A percentile compares a stretch with the other conserved stretches of the same genome.
phyloP scores from a whole-genome alignment of 2,329 filamentous ascomycete species.

The Aspergillus sp. region DNA sequence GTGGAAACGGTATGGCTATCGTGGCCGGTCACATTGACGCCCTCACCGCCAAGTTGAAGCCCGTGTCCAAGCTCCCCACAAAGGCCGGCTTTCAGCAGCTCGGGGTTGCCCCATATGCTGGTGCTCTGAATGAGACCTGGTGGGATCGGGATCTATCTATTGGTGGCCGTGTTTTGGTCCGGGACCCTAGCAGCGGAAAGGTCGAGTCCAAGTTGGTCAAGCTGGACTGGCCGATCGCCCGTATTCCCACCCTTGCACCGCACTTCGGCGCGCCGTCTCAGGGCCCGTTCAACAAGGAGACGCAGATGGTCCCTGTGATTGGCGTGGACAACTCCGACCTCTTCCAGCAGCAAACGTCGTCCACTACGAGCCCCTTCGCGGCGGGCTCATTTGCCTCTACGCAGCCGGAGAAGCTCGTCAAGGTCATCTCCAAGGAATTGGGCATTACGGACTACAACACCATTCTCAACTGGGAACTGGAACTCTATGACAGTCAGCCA shows the following conservation, averaged over 20 bases:
- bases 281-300: slow-evolving; percentile 79
- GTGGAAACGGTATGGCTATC: slow-evolving; percentile 84
- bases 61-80: slow-evolving; percentile 78
- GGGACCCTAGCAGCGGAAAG: slow-evolving; percentile 70
- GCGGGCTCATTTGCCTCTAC: slow-evolving; percentile 74
- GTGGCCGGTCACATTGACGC: slow-evolving; percentile 93
- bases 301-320: slow-evolving; percentile 90
- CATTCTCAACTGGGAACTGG: slow-evolving; percentile 95
- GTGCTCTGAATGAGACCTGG: slow-evolving; percentile 85
- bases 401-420: slow-evolving; percentile 82
- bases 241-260: slow-evolving; percentile 86
- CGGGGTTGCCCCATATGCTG: slow-evolving; percentile 89
- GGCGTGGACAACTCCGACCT: slow-evolving; percentile 75
- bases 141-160: slow-evolving; percentile 95
- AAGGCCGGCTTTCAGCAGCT: slow-evolving; percentile 86
- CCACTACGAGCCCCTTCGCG: slow-evolving; percentile 32
- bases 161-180: slow-evolving; percentile 84
- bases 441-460: slow-evolving; percentile 68
- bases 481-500: slow-evolving; percentile 88
- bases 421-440: slow-evolving; percentile 77
- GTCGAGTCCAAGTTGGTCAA: slow-evolving; percentile 82
- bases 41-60: slow-evolving; percentile 86
- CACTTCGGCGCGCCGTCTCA: slow-evolving; percentile 78
- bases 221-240: slow-evolving; percentile 90
- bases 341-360: slow-evolving; percentile 26